Evolutionary conservation across 257 asterid genomes (phyloP).

Genomic region (Rehmannia glutinosa): DNA sequence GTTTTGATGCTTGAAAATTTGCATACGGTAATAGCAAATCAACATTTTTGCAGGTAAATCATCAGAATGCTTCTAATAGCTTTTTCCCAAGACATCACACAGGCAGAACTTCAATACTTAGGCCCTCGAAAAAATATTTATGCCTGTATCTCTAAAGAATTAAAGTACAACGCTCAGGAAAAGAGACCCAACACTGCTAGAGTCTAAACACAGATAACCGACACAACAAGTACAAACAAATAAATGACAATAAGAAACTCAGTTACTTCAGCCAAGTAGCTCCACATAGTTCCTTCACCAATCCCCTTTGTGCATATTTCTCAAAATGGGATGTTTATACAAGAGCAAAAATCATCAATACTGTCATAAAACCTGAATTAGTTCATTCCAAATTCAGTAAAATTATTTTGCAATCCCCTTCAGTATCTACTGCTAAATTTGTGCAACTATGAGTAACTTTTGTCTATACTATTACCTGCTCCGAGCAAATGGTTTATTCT

Average conservation of each 20-base stretch:
- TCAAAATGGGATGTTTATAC: neutral
- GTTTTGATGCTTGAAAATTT: neutral
- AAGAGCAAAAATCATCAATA: too few species aligned
- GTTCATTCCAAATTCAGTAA: too few species aligned
- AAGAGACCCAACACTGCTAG: neutral
- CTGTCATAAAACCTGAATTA: too few species aligned
- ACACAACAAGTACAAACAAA: conserved; percentile 16
- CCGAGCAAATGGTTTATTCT: conserved; percentile 93
- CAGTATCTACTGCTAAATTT: neutral
- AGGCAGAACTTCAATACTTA: neutral
- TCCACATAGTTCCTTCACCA: neutral
- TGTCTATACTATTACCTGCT: conserved; percentile 45
- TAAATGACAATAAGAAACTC: neutral
- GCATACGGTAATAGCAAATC: neutral
- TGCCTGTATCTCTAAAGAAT: neutral
- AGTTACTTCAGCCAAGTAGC: neutral
- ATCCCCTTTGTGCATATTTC: neutral
- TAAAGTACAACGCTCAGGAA: too few species aligned
- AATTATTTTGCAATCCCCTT: neutral
- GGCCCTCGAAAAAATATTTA: neutral
- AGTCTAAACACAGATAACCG: neutral
- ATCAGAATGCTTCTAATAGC: neutral
- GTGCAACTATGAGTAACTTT: neutral
- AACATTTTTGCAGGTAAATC: neutral
- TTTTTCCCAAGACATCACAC: neutral